Evolutionary conservation across 2,329 filamentous ascomycete species (phyloP).

Genomic region (Epichloe elymi): DNA sequence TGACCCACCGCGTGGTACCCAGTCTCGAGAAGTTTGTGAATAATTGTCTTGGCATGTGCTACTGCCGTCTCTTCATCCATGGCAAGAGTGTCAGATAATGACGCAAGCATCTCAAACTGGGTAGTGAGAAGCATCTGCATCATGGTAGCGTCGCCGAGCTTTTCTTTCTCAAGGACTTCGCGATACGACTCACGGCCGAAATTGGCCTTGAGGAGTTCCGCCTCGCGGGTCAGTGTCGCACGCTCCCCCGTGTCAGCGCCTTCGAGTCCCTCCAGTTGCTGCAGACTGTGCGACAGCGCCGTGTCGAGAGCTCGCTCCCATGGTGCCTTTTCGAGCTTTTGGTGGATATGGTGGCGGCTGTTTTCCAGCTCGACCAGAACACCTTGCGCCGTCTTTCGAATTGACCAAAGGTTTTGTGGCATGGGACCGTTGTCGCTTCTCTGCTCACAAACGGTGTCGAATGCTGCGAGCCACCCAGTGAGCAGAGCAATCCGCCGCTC

Average conservation of each 20-base stretch:
- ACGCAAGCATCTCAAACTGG: constrained; percentile 82
- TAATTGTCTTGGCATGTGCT: constrained; percentile 60
- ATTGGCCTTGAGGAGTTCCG: constrained; percentile 71
- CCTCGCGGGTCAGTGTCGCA: constrained; percentile 63
- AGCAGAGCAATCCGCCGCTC: constrained; percentile 76
- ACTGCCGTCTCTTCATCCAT: constrained; percentile 80
- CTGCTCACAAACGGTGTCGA: constrained; percentile 67
- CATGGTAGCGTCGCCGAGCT: constrained; percentile 60
- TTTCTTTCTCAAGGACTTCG: constrained; percentile 74
- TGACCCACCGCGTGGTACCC: constrained; percentile 66
- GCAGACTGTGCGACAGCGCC: constrained; percentile 72
- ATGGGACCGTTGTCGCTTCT: constrained; percentile 39
- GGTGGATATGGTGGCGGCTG: constrained; percentile 81
- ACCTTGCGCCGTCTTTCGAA: constrained; percentile 80
- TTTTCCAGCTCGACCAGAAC: constrained; percentile 81
- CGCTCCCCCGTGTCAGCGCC: constrained; percentile 46
- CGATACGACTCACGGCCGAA: constrained; percentile 69
- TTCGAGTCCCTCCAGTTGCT: constrained; percentile 53
- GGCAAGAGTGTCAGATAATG: constrained; percentile 65
- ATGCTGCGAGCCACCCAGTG: constrained; percentile 87
- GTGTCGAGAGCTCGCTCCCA: constrained; percentile 86
- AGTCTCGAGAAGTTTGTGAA: constrained; percentile 64
- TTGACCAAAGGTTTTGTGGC: constrained; percentile 55
- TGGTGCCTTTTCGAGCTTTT: constrained; percentile 62
- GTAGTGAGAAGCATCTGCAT: constrained; percentile 76